Evolutionary conservation across 805 yeast species (phyloP), one percentile per base, ranked within the genome.

Genomic region (Pichia scutulata): DNA sequence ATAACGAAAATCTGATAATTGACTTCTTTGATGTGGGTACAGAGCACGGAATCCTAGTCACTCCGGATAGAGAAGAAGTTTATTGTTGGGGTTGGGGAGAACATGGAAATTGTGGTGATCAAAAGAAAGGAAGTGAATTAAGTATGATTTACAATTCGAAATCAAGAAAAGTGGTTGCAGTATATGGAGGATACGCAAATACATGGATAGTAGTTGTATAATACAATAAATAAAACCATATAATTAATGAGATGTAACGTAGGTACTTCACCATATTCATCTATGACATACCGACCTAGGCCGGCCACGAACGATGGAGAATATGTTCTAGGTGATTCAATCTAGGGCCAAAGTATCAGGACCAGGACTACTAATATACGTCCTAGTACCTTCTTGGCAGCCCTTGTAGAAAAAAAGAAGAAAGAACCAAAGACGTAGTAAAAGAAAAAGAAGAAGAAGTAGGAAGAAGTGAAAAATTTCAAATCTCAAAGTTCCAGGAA

Each of bases 51-150:
- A 58, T 89, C 18, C 57, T 78, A 12, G 61, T 65, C 8, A 24
- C 44, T 7, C 47, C 57, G 1, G n/a, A 43, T 1, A 55, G 62
- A 16, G 57, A 65, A 39, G 46, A 50, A 9, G 82, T 89, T 0
- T 69, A 61, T 49, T 76, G 90, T 2, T 93, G 98, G 98, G 99
- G 99, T 0, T 92, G 99, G 99, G 97, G 97, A 14, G 98, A 93
- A 61, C 99, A 92, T 65, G 99, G 99, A 0, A 92, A 92, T 62
- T 92, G 98, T 67, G 96, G 96, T 0, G 46, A 49, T 61, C 64
- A 39, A 28, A 22, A 43, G 47, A 44, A 19, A 45, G 56, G 3
- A 64, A 51, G 37, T 67, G 47, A 44, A 76, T 69, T 43, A 69
- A 73, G 3, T 72, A 66, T 52, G 67, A 64, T 52, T 60, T 65